phyloP scores from a whole-genome alignment of 2,329 filamentous ascomycete species.

The Grosmannia clavigera region DNA sequence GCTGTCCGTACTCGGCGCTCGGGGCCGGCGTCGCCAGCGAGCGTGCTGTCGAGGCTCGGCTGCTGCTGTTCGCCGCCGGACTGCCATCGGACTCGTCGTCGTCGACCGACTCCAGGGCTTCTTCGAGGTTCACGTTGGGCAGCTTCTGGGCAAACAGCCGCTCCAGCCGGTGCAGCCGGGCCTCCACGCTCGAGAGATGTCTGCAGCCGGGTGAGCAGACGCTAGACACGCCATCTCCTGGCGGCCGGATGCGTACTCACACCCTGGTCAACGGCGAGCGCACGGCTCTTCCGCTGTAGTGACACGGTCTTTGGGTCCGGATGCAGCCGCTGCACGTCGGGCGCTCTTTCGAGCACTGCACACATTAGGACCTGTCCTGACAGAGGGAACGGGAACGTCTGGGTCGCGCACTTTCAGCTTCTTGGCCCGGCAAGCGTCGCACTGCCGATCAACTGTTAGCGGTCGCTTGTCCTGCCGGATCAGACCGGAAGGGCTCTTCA shows the following conservation, averaged over 20 bases:
- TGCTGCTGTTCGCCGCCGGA: background rate
- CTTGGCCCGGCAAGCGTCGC: constrained; percentile 1
- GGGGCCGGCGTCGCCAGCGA: too few relatives aligned
- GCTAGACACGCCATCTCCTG: background rate
- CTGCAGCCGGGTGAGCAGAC: background rate
- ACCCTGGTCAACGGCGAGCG: constrained; percentile 2
- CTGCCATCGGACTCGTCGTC: background rate
- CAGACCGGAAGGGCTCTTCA: background rate
- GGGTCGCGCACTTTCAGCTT: background rate
- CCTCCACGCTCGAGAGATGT: background rate
- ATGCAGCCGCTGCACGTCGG: constrained; percentile 1
- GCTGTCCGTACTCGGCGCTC: background rate
- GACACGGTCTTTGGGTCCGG: background rate
- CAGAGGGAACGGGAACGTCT: background rate
- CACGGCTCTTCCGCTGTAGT: background rate
- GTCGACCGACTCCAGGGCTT: background rate
- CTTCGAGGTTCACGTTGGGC: background rate
- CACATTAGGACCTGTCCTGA: background rate
- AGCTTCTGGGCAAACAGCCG: constrained; percentile 2
- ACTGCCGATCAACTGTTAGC: background rate
- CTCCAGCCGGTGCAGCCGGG: background rate
- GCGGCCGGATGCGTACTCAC: background rate
- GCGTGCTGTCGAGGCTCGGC: background rate
- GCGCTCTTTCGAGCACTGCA: constrained; percentile 3
- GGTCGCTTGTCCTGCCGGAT: background rate